Base-by-base conservation (phyloP, 1,284 basidiomycete species). In the Ceratobasidium sp. region DNA sequence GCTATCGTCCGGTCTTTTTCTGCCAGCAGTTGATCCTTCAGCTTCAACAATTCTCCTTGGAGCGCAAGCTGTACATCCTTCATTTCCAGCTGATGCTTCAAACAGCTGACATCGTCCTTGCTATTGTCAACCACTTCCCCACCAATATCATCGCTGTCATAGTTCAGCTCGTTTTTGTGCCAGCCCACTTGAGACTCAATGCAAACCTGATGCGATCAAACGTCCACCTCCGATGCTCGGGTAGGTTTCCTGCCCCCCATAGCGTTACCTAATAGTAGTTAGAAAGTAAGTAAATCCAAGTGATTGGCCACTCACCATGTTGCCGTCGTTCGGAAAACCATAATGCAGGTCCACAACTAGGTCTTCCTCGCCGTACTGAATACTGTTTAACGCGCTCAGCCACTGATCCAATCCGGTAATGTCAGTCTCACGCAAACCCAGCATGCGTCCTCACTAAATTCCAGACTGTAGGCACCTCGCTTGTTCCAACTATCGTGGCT, bases 71-170 rank as follows among this genome's bases (percentile, higher is more conserved):
- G 59, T 9, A 9, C 34, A 7, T 29, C 27, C 27, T 62, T 62
- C 9, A 16, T n/a, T 34, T 34, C 27, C 29, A 62, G 9, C 34
- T 62, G 34, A 29, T 62, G 31, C 13, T 41, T 6, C 31, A 62
- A 37, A 8, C 13, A 9, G 19, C 8, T 22, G 34, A 62, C n/a
- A 11, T 8, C 8, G 24, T 62, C 59, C 22, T 62, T 37, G 22
- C 37, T 22, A 19, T 29, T 14, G n/a, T 62, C 59, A 16, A 37
- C 59, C 16, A 8, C 34, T 24, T 62, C 59, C 19, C 59, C 59
- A 37, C 59, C 59, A 22, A 37, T 34, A 5, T 62, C 59, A 22
- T 62, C 59, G 41, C 59, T 62, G 19, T 34, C n/a, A n/a, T 19
- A 16, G 19, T 27, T 8, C 4, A 29, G 16, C 14, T 27, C 5